Percentiles rank a stretch among this genome's conserved stretches.
These are phyloP conservation scores for Alternaria brassicae DNA, from an alignment of 2,329 filamentous ascomycete species.

Conservation along the genomic window DNA sequence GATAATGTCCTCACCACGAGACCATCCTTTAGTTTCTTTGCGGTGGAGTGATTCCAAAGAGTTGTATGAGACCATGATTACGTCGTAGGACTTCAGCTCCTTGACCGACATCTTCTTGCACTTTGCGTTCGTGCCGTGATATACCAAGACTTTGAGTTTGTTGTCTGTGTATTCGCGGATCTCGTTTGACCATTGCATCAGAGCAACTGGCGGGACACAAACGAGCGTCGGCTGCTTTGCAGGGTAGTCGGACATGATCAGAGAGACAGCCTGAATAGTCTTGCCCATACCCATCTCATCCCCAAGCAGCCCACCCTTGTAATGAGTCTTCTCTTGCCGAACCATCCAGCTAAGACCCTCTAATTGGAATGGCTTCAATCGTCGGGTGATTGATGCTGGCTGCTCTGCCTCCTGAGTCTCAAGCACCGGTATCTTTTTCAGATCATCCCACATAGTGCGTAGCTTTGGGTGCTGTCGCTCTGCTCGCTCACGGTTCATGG, in stretches of 20 bases:
- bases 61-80: constrained; percentile 97
- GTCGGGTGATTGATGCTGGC: constrained; percentile 78
- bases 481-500: constrained; percentile 66
- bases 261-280: constrained; percentile 95
- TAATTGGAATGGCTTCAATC: constrained; percentile 90
- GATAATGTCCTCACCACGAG: constrained; percentile 77
- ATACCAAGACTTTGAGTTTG: constrained; percentile 87
- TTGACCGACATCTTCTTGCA: constrained; percentile 77
- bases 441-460: constrained; percentile 81
- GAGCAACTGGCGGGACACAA: constrained; percentile 86
- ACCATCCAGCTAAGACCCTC: constrained; percentile 95
- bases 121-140: constrained; percentile 85
- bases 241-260: constrained; percentile 98
- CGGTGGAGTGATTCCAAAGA: constrained; percentile 89
- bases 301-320: constrained; percentile 88
- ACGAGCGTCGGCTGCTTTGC: constrained; percentile 83
- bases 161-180: constrained; percentile 77
- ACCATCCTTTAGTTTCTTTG: constrained; percentile 91
- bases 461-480: constrained; percentile 80
- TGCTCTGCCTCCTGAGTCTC: constrained; percentile 70
- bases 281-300: constrained; percentile 99
- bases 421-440: constrained; percentile 73
- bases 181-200: constrained; percentile 86
- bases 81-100: constrained; percentile 82
- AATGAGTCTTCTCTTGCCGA: constrained; percentile 82